Evolutionary conservation across 805 yeast species (phyloP), one percentile per base, ranked within the genome.

Genomic region (Candida cerambycidarum): DNA sequence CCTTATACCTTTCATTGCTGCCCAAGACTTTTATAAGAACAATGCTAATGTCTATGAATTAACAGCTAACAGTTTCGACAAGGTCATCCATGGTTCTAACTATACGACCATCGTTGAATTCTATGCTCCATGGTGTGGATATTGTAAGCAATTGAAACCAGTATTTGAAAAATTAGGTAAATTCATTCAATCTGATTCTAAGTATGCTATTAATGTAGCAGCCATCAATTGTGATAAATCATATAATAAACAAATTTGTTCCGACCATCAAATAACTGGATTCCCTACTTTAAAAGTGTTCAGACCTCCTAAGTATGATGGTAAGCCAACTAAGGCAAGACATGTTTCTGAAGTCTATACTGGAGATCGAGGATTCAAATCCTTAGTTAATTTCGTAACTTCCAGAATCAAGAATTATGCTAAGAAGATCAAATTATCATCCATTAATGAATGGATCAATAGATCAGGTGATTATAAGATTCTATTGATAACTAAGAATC

Each of bases 111-210:
- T 89, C 14, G 89, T 89, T 16, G 89, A 89, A 67, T 90, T 90
- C 63, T 90, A 85, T 62, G 97, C 98, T 4, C 97, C 97, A 29
- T 90, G 98, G 98, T 92, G 99, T 69, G 97, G 97, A 4, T 89
- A 92, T 63, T 92, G 99, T 65, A 76, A 82, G 54, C 75, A 80
- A 44, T 67, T 92, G 39, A 78, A 80, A 45, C 82, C 85, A 3
- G 79, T 79, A 1, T 84, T 73, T 61, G 67, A 71, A 38, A 82
- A 82, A 56, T 79, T 83, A 11, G 95, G 86, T 5, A 78, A 76
- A 39, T 61, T 66, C 21, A 67, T 86, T 5, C 75, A 76, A 21
- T 78, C 77, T 5, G 72, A 68, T 33, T 59, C 67, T 29, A 57
- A 67, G 44, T 63, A 78, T 38, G 69, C 73, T 14, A 76, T 77